These are phyloP conservation scores for Agastache rugosa DNA, from an alignment of 257 asterid genomes.

Conservation along the genomic window DNA sequence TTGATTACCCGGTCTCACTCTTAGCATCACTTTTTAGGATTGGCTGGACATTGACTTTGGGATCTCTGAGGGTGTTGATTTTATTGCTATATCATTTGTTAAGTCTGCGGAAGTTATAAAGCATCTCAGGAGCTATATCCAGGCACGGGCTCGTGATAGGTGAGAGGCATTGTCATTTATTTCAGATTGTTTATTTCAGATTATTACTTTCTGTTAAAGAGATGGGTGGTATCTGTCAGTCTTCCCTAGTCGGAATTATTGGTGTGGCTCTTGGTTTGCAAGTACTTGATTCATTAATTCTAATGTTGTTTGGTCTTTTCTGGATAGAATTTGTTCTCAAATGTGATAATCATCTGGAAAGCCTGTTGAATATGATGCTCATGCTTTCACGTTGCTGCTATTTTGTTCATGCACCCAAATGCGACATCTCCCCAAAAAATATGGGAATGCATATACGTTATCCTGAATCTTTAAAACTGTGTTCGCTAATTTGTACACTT, in stretches of 20 bases:
- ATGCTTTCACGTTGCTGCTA: conserved; percentile 14
- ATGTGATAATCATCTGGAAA: neutral
- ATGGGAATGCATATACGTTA: neutral
- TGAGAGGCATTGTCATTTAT: conserved; percentile 40
- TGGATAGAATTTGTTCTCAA: neutral
- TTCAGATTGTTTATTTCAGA: conserved; percentile 14
- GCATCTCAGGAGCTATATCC: conserved; percentile 93
- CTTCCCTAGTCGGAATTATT: conserved; percentile 5
- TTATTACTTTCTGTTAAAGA: conserved; percentile 6
- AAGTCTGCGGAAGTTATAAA: conserved; percentile 97
- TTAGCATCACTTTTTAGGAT: conserved; percentile 60
- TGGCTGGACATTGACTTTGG: conserved; percentile 99
- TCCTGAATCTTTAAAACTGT: neutral
- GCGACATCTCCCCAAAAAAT: neutral
- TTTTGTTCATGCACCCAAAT: conserved; percentile 10
- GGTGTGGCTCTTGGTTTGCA: conserved; percentile 8
- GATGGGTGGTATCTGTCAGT: neutral
- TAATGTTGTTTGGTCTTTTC: neutral
- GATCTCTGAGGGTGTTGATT: conserved; percentile 96
- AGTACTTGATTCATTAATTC: conserved; percentile 12
- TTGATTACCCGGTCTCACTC: conserved; percentile 37
- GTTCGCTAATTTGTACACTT: neutral
- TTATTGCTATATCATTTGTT: conserved; percentile 96
- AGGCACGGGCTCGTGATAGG: conserved; percentile 95
- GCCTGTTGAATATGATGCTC: conserved; percentile 10